Evolutionary conservation across 768 basidiomycete species (phyloP), one percentile per base, ranked within the genome.

Genomic region (Lentinula lateritia): DNA sequence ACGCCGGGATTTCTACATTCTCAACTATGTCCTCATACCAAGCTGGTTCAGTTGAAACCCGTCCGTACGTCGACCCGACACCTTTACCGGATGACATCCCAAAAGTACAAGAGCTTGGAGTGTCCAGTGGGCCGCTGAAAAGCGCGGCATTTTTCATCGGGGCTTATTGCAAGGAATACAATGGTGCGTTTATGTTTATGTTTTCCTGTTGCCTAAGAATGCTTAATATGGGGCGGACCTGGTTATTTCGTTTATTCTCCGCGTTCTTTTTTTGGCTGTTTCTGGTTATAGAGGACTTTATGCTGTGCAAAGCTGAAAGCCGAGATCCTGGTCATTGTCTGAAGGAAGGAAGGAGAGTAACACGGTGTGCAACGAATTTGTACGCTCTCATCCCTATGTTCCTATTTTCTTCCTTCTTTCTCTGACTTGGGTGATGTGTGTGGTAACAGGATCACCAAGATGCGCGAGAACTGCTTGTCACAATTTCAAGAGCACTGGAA

Each of bases 71-170:
- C 50, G 87, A 91, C 58, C 82, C 83, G 0, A 83, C 88, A 3
- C 87, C 89, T 1, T 80, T 88, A 62, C 88, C 90, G 0, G 76
- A 77, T 36, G 71, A 83, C 63, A 67, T 79, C 23, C 94, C 95
- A 38, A 87, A 85, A 69, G 92, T 98, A 41, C 80, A 85, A 63
- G 97, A 99, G 75, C 75, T 99, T 50, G 96, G 95, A 45, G 82
- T 79, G 48, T 93, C 93, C 0, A 95, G 93, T 66, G 97, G 88
- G 62, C 97, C 96, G 1, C 79, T 98, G 69, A 98, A 98, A 80
- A 92, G 90, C 67, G 94, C 96, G 1, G 90, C 93, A 7, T 98
- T 98, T 84, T 98, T 98, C 78, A 87, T 99, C 72, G 97, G 94
- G 34, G 89, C 91, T 41, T 84, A 93, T 72, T 99, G 96, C 84